Evolutionary conservation across 2,329 filamentous ascomycete genomes (phyloP).

Genomic region (Colletotrichum gigasporum): DNA sequence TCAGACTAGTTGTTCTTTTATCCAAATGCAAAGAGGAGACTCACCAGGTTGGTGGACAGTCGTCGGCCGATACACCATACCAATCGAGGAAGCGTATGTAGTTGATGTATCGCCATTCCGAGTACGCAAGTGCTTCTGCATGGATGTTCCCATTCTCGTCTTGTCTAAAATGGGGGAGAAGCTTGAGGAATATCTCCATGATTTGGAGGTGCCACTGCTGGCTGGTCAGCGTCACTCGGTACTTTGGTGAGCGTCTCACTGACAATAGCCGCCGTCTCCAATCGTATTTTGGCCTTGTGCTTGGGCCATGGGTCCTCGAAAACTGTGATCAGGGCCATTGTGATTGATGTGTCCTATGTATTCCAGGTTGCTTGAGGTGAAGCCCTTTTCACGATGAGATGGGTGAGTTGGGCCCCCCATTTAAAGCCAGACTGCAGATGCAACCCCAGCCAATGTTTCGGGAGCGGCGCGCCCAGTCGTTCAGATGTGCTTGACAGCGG

Average conservation of each 20-base stretch:
- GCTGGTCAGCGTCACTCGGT: background rate
- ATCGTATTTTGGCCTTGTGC: background rate
- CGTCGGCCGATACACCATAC: constrained; percentile 17
- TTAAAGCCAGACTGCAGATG: too few relatives aligned
- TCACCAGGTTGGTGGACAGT: constrained; percentile 33
- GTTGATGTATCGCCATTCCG: constrained; percentile 34
- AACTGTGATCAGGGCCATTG: too few relatives aligned
- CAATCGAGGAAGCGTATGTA: constrained; percentile 32
- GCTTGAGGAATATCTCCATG: constrained; percentile 28
- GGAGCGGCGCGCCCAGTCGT: background rate
- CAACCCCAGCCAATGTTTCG: background rate
- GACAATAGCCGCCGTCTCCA: constrained; percentile 7
- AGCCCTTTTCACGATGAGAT: too few relatives aligned
- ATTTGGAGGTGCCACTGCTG: constrained; percentile 26
- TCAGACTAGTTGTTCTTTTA: background rate
- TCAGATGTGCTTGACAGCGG: background rate
- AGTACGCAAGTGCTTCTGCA: constrained; percentile 28
- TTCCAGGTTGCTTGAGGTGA: too few relatives aligned
- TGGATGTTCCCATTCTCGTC: constrained; percentile 13
- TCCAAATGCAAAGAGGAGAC: rapidly evolving
- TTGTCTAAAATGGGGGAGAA: constrained; percentile 27
- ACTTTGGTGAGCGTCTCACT: background rate
- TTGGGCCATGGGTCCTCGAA: constrained; percentile 16
- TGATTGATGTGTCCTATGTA: too few relatives aligned
- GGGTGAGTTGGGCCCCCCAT: too few relatives aligned